Evolutionary conservation across 2,329 filamentous ascomycete genomes (phyloP), one percentile per base, ranked within the genome.

Genomic region (Ophiostoma tasmaniense): DNA sequence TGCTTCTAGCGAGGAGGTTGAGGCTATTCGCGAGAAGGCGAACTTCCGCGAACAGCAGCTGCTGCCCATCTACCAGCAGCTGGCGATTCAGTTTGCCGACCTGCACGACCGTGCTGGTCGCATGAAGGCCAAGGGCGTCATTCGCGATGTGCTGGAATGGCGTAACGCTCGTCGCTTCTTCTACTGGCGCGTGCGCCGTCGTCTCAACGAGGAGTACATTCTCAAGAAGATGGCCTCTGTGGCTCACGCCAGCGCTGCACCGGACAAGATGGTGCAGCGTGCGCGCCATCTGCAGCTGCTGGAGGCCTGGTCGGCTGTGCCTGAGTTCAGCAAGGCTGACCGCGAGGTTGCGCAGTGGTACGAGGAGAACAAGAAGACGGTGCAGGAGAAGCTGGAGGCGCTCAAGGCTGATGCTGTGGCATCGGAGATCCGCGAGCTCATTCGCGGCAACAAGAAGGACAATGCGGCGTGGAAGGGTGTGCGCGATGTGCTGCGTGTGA

Each of bases 121-220:
- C 81, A 99, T 99, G 95, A 88, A 97, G 83, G 95, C 95, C 80
- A 99, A 99, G 89, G 90, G 93, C 72, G 89, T 90, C 69, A 97
- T 99, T 76, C 92, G 95, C 72, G 87, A 91, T 75, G 82, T 88
- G 14, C 85, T 99, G 55, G 86, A 90, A 76, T 98, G 94, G 95
- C 84, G 87, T 78, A 90, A 97, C 75, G 89, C 94, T 11, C 90
- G 95, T 73, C 90, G 94, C 77, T 98, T 95, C 91, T 98, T 99
- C 85, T 99, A 98, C 90, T 99, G 96, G 95, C 94, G 95, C 80
- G 89, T 97, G 72, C 93, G 96, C 80, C 91, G 95, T 78, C 89
- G 95, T 81, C 85, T 99, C 77, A 98, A 96, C 80, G 95, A 99
- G 82, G 95, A 99, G 82, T 92, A 96, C 80, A 92, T 99, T 75